These are phyloP conservation scores for Gossypium thurberi DNA, from an alignment of 345 rosid genomes.

Conservation along the genomic window DNA sequence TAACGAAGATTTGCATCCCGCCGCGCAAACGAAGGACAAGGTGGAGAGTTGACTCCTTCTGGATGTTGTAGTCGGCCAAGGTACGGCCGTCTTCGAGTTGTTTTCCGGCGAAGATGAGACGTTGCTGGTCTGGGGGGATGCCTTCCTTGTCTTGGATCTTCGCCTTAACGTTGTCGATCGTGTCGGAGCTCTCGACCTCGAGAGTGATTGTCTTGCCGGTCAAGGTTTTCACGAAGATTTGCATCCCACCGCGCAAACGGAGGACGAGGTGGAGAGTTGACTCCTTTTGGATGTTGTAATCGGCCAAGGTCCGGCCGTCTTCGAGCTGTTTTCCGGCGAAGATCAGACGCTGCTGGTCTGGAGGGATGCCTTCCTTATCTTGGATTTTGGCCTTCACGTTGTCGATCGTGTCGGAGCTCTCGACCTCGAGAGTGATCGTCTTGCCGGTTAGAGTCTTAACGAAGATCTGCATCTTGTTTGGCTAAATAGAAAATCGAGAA, in stretches of 20 bases:
- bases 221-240: conserved; percentile 34
- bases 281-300: conserved; percentile 43
- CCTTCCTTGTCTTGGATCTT: conserved; percentile 47
- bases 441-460: conserved; percentile 38
- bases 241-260: conserved; percentile 41
- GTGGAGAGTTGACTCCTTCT: conserved; percentile 38
- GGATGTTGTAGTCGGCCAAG: conserved; percentile 33
- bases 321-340: conserved; percentile 41
- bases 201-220: conserved; percentile 39
- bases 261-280: conserved; percentile 26
- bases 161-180: conserved; percentile 40
- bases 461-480: conserved; percentile 33
- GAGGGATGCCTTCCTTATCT: conserved; percentile 41
- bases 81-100: conserved; percentile 31
- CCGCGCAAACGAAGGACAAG: conserved; percentile 35
- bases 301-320: conserved; percentile 38
- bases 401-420: conserved; percentile 38
- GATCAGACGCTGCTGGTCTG: conserved; percentile 40
- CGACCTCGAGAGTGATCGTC: conserved; percentile 36
- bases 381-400: conserved; percentile 41
- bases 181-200: conserved; percentile 38
- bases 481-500: not conserved
- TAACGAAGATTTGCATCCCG: conserved; percentile 42
- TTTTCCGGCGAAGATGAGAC: conserved; percentile 40
- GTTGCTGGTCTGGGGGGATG: conserved; percentile 41